phyloP scores from a whole-genome alignment of 768 basidiomycete species.

The Lenzites betulinus region DNA sequence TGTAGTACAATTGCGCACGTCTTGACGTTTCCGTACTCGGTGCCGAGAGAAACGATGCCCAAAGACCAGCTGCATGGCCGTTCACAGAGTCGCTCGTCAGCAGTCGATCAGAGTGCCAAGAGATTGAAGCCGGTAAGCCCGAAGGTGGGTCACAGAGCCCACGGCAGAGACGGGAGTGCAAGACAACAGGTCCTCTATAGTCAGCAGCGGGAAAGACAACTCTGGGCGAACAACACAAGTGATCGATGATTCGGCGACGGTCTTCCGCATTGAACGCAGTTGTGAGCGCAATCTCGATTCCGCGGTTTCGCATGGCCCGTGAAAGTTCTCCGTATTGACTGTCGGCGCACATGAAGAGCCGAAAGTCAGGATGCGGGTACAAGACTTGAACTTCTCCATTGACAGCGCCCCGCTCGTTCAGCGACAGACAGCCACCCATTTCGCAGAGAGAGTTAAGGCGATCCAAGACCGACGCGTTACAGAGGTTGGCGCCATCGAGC shows the following conservation, averaged over 20 bases:
- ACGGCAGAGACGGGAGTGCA: conserved; percentile 12
- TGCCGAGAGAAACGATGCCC: neutral
- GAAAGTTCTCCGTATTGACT: conserved; percentile 92
- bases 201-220: neutral
- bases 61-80: conserved; percentile 8
- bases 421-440: conserved; percentile 72
- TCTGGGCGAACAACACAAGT: conserved; percentile 48
- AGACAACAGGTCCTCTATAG: neutral
- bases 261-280: conserved; percentile 45
- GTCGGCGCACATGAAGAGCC: conserved; percentile 93
- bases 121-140: neutral
- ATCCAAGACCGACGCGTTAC: conserved; percentile 94
- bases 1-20: conserved; percentile 9
- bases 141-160: conserved; percentile 3
- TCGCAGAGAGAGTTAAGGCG: conserved; percentile 97
- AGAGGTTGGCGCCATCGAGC: conserved; percentile 91
- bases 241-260: conserved; percentile 44
- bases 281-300: conserved; percentile 76
- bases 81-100: conserved; percentile 10
- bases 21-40: neutral
- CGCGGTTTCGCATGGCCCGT: conserved; percentile 97
- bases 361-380: conserved; percentile 84
- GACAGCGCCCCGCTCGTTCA: conserved; percentile 88
- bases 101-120: conserved; percentile 6
- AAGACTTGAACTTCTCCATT: conserved; percentile 74